Conservation (phyloP, 352 stramenopile species). For the Phytopythium aichiense region DNA sequence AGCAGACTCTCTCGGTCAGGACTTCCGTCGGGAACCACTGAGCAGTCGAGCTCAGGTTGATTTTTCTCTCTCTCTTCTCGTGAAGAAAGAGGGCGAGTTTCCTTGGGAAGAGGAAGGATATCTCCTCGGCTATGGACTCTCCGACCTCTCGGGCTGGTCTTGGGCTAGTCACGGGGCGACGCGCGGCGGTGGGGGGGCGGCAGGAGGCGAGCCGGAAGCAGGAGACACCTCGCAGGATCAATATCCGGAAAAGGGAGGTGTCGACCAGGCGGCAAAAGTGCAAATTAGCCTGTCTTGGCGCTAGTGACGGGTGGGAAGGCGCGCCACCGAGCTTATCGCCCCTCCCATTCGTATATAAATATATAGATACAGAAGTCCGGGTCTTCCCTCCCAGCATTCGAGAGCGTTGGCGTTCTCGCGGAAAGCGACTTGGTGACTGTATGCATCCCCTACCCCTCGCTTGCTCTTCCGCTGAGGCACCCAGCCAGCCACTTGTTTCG, state of each 20-base stretch:
- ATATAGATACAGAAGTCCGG: too few species aligned
- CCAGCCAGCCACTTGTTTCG: conserved; percentile 1
- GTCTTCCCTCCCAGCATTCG: neutral
- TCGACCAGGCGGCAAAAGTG: neutral
- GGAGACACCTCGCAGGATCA: neutral
- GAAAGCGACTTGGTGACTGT: neutral
- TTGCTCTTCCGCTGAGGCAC: too few species aligned
- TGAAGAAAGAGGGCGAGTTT: neutral
- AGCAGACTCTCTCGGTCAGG: neutral
- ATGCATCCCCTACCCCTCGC: neutral
- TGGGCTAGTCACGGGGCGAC: neutral
- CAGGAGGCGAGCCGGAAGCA: too few species aligned
- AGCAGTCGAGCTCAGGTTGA: neutral
- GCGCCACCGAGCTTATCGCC: neutral
- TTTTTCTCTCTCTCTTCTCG: neutral
- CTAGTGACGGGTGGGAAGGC: neutral
- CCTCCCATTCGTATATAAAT: neutral
- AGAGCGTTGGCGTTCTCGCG: neutral
- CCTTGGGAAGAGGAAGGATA: too few species aligned
- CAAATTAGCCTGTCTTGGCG: neutral
- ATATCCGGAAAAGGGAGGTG: neutral
- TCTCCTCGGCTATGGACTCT: too few species aligned
- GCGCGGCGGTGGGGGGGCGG: too few species aligned
- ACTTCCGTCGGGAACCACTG: neutral
- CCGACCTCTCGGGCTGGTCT: too few species aligned